Base-by-base conservation (phyloP, 2,329 filamentous ascomycete genomes). In the Trichoderma harzianum region DNA sequence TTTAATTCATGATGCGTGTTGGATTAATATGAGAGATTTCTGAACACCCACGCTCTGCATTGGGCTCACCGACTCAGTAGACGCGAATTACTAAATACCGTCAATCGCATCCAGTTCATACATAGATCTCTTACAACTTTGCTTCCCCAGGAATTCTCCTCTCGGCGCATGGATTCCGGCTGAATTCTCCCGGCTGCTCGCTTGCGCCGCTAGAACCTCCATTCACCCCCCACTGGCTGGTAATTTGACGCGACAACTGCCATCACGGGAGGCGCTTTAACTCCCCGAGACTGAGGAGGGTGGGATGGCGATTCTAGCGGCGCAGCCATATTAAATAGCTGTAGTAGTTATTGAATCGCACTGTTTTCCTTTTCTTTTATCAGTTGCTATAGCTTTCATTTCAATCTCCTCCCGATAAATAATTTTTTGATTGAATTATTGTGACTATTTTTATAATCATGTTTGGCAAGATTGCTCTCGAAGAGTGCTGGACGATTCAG, bases 391-490 rank as follows among this genome's bases (percentile, higher is more conserved):
- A 14, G 5, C 11, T 14, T 24, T 24, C n/a, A 53, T 14, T 53
- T 53, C 3, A 53, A 0, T 14, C n/a, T 24, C 47, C 0, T 24
- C 47, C 3, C 2, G 1, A 24, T 53, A 53, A 51, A 24, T 2
- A 53, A 12, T 14, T 24, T 24, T 4, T 1, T 24, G 43, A 12
- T 14, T 51, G n/a, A 21, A 53, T 24, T 32, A 21, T 7, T 11
- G 5, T 12, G 10, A n/a, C 7, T n/a, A 14, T 58, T 12, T 18
- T n/a, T 7, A 6, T 7, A 3, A 21, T 18, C 43, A 90, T 89
- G 87, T 78, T 85, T 21, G 89, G 89, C 72, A 91, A 91, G 73
- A 84, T 91, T 70, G 86, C 86, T 12, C 82, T 91, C 32, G 89
- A 91, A 78, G 89, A 90, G 79, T 89, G 73, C 82, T 85, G 62